These are phyloP conservation scores for Crithidia mellificae DNA, from an alignment of 208 protist genomes.

Conservation along the genomic window DNA sequence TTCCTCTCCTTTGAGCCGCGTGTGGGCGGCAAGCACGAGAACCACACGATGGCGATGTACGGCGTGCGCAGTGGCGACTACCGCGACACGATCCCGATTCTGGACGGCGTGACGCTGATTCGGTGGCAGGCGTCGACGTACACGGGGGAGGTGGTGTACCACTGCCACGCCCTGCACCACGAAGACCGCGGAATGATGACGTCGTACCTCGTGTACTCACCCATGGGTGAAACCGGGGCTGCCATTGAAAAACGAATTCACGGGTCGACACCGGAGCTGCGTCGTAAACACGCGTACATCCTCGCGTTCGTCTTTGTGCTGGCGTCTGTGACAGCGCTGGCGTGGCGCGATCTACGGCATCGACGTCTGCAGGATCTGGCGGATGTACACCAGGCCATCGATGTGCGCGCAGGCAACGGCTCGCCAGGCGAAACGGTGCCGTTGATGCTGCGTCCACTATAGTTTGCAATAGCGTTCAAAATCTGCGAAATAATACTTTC, in stretches of 20 bases:
- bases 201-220: slow-evolving; percentile 67
- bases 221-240: slow-evolving; percentile 21
- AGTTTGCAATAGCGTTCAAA: too few species aligned
- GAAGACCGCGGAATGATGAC: slow-evolving; percentile 89
- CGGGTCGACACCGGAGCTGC: neutral
- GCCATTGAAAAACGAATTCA: slow-evolving; percentile 1
- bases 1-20: slow-evolving; percentile 72
- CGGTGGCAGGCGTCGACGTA: slow-evolving; percentile 81
- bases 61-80: slow-evolving; percentile 62
- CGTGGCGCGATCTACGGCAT: slow-evolving; percentile 8
- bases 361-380: neutral
- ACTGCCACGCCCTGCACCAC: slow-evolving; percentile 83
- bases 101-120: slow-evolving; percentile 80
- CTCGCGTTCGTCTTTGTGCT: slow-evolving; percentile 20
- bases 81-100: slow-evolving; percentile 86
- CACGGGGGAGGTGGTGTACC: slow-evolving; percentile 80
- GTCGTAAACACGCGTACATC: slow-evolving; percentile 10
- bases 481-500: too few species aligned
- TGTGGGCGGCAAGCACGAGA: slow-evolving; percentile 70
- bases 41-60: slow-evolving; percentile 71
- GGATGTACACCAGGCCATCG: slow-evolving; percentile 15
- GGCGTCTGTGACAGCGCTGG: slow-evolving; percentile 2
- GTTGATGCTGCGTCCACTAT: slow-evolving; percentile 9
- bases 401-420: slow-evolving; percentile 10
- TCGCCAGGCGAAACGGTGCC: slow-evolving; percentile 22